Conservation (phyloP, 352 stramenopile genomes). For the Hyphochytrium catenoides region DNA sequence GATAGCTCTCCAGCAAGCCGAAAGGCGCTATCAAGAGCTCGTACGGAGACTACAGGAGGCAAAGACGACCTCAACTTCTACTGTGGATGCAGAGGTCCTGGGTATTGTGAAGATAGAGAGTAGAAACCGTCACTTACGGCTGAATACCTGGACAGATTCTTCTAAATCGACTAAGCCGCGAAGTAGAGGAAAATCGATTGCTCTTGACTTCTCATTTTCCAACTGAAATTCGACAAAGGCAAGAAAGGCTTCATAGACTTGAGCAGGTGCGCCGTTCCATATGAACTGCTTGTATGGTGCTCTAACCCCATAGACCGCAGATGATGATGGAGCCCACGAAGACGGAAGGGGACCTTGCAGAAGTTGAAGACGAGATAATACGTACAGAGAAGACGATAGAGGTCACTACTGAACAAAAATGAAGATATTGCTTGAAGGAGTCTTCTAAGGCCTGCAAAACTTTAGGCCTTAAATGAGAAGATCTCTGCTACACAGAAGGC, state of each 20-base stretch:
- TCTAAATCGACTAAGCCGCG: not conserved
- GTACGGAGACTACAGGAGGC: conserved; percentile 33
- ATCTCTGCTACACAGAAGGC: conserved; percentile 36
- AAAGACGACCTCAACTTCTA: too few species aligned
- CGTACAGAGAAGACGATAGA: conserved; percentile 29
- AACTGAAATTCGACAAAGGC: conserved; percentile 33
- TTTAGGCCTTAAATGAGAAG: conserved; percentile 25
- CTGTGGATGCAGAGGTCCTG: too few species aligned
- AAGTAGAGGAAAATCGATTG: conserved; percentile 6
- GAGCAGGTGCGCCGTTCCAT: conserved; percentile 28
- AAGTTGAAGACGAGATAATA: conserved; percentile 54
- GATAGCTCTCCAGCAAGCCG: conserved; percentile 43
- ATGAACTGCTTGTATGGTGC: too few species aligned
- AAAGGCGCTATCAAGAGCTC: conserved; percentile 43
- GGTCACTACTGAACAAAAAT: not conserved
- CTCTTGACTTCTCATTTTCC: conserved; percentile 22
- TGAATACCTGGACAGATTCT: not conserved
- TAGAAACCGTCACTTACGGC: too few species aligned
- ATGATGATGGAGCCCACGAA: conserved; percentile 49
- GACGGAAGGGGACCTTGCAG: conserved; percentile 53
- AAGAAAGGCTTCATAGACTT: conserved; percentile 43
- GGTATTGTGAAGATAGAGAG: too few species aligned
- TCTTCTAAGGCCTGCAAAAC: conserved; percentile 3
- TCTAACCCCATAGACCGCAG: too few species aligned
- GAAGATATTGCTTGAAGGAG: too few species aligned